Evolutionary conservation across 345 rosid genomes (phyloP).

Genomic region (Salix udensis): DNA sequence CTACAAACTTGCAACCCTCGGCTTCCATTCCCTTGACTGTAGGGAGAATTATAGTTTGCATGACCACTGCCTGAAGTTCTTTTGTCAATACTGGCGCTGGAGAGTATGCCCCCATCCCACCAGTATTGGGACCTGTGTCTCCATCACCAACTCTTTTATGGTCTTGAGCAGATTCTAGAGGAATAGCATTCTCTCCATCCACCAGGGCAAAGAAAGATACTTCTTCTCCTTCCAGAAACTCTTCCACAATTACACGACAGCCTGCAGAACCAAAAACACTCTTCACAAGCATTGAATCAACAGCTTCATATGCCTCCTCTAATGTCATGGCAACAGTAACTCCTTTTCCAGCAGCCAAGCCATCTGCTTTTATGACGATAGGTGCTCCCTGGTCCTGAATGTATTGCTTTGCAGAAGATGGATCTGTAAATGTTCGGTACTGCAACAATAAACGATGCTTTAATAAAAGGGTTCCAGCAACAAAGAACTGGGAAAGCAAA

Average conservation of each 20-base stretch:
- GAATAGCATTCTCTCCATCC: slow-evolving; percentile 90
- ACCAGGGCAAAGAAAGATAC: slow-evolving; percentile 90
- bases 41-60: slow-evolving; percentile 80
- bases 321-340: slow-evolving; percentile 70
- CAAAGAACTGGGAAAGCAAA: neutral
- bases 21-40: slow-evolving; percentile 89
- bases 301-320: slow-evolving; percentile 84
- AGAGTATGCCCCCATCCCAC: slow-evolving; percentile 96
- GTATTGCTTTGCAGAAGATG: slow-evolving; percentile 64
- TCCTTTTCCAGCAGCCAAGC: slow-evolving; percentile 98
- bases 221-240: slow-evolving; percentile 90
- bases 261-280: slow-evolving; percentile 89
- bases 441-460: slow-evolving; percentile 26
- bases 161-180: slow-evolving; percentile 92
- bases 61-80: slow-evolving; percentile 64
- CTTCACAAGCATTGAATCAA: slow-evolving; percentile 77
- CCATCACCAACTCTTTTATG: slow-evolving; percentile 98
- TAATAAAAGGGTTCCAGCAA: neutral
- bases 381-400: slow-evolving; percentile 78
- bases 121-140: slow-evolving; percentile 92
- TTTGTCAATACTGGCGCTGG: slow-evolving; percentile 80
- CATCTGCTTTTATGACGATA: slow-evolving; percentile 88
- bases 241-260: slow-evolving; percentile 65
- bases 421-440: slow-evolving; percentile 64
- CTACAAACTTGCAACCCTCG: slow-evolving; percentile 89